Base-by-base conservation (phyloP, 306 rosid species). In the Trifolium subterraneum region DNA sequence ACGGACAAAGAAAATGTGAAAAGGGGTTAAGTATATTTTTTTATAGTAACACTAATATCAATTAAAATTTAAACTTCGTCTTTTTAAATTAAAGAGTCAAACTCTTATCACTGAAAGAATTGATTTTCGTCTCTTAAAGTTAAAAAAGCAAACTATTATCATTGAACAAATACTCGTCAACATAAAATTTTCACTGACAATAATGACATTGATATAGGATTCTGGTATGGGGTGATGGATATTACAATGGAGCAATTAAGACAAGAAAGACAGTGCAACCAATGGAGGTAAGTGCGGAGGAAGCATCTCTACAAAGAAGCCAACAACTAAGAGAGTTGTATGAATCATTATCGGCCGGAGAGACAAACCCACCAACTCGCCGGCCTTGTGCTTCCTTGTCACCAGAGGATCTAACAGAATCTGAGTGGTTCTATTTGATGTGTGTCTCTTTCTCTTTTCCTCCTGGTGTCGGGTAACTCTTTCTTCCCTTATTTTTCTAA, bases 401-500 rank as follows among this genome's bases (percentile, higher is more conserved):
- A 0, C 99, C 99, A 5, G 99, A 94, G 86, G 99, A 94, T 88
- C 66, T 94, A 50, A 94, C 97, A 0, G 96, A 94, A 75, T 92
- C 97, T 0, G 99, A 94, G 76, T 94, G 99, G 99, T 94, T 94
- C 87, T 94, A 94, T 79, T 74, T 94, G 92, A 88, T 94, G 96
- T 94, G 99, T 64, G 89, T 92, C 82, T 94, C 99, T 2, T 94
- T 92, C 89, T 86, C 99, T 19, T 94, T 92, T 60, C 79, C 96
- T 69, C 89, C 96, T 1, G 99, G 93, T 14, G 72, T 88, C 18
- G 99, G 97, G 98, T 93, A 90, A 83, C 85, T 86, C 56, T 16
- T 55, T 56, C 36, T 56, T 55, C 16, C 33, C 23, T 25, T 52
- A 52, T 52, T 52, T 51, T 11, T 8, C 13, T 5, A 1, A 22